Evolutionary conservation across 345 rosid genomes (phyloP), one percentile per base, ranked within the genome.

Genomic region (Rhodamnia argentea): DNA sequence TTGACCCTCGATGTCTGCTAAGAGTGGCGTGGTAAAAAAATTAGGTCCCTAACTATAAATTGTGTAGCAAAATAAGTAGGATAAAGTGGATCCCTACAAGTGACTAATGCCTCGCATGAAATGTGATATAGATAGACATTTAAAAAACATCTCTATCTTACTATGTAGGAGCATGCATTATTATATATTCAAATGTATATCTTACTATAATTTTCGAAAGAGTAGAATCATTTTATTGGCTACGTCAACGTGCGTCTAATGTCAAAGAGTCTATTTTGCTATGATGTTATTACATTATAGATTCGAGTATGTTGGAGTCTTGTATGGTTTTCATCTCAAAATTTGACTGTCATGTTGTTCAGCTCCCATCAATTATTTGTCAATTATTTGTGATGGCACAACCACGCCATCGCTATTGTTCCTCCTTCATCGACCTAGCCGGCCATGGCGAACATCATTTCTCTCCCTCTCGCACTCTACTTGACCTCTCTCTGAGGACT

Each of bases 81-180:
- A 70, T 37, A 10, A 20, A 37, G 0, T 18, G 47, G 81, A 10
- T 37, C 10, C 27, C 20, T 13, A 16, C 16, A 16, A 0, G 29
- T 14, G 11, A 62, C 20, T 7, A 7, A 29, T 62, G 23, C 22
- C 42, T 7, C 12, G 0, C 8, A 4, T 4, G 2, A 15, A 15
- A 1, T 29, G 12, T 2, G 76, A 64, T 6, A 64, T 8, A 29
- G 7, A 29, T 62, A 62, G 23, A 62, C 0, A 62, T 29, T 15
- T 13, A n/a, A n/a, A 59, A 59, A n/a, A 13, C 2, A 60, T 60
- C 37, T 13, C 37, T 14, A 14, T 6, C 29, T 62, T 62, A 27
- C 15, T 27, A 14, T 4, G 1, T 62, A 62, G 16, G 13, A 29
- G 42, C 0, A 1, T 0, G 16, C 42, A 14, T 62, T n/a, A n/a